Evolutionary conservation across 768 basidiomycete genomes (phyloP), one percentile per base, ranked within the genome.

Genomic region (Sporobolomyces pararoseus): DNA sequence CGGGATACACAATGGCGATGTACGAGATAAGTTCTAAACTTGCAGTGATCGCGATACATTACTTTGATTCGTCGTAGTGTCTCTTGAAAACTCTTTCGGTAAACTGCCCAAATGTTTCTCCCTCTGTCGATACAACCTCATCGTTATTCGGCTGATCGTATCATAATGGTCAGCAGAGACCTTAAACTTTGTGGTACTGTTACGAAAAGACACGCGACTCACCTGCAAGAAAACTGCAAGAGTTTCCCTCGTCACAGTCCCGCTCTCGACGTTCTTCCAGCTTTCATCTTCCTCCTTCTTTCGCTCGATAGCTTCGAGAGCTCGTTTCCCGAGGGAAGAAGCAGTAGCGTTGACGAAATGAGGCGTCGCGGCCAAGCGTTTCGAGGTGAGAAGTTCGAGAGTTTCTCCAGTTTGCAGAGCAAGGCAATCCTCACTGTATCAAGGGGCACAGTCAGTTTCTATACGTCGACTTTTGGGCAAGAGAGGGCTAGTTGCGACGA

Each of bases 351-450:
- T 85, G 50, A 98, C 95, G 73, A 90, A 96, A 75, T 98, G 95
- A 17, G 95, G 95, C 0, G 96, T 99, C 0, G 96, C 96, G 50
- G 87, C 85, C 21, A 99, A 83, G 64, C 83, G 85, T 19, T 87
- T 86, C 14, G 83, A 86, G 2, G 95, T 97, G 29, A 94, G 88
- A 29, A 97, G 82, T 78, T 96, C 88, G 27, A 99, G 85, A 13
- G 95, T 91, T 80, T 99, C 93, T 9, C 96, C 96, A 0, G 93
- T 98, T 79, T 99, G 96, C 80, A 99, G 97, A 4, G 94, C 95
- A 60, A 95, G 81, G 76, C 88, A 90, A 77, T 90, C 55, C 25
- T 69, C 66, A 17, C 62, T 70, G 61, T 23, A 9, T 17, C n/a
- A n/a, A n/a, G n/a, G 32, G 7, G n/a, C 27, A 32, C 6, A 34